Percentiles rank a stretch among this genome's conserved stretches.
Evolutionary conservation across 1,284 basidiomycete genomes (phyloP).

Genomic region (Cronartium quercuum): DNA sequence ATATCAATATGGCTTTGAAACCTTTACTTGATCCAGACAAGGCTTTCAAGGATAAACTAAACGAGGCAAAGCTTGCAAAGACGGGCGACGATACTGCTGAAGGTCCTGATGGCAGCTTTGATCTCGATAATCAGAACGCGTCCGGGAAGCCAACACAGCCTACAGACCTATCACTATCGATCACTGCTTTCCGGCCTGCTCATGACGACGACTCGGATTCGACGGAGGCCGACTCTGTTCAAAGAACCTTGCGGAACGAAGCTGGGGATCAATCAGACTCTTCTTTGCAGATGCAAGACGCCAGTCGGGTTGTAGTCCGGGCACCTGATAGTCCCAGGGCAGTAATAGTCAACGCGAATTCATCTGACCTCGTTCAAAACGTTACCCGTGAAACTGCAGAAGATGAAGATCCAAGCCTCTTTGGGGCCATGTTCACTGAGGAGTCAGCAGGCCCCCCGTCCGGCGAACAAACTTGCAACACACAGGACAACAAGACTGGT

Average conservation of each 20-base stretch:
- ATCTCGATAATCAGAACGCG: neutral
- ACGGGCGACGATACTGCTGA: neutral
- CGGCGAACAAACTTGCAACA: constrained; percentile 52
- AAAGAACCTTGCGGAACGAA: neutral
- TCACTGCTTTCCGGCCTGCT: neutral
- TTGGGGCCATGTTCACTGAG: constrained; percentile 70
- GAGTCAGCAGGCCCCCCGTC: constrained; percentile 52
- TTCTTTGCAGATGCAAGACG: neutral
- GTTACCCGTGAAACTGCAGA: constrained; percentile 50
- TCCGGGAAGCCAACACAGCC: neutral
- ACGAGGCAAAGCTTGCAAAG: constrained; percentile 13
- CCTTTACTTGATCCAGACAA: constrained; percentile 6
- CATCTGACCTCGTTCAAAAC: constrained; percentile 52
- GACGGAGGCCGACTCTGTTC: neutral
- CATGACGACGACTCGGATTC: neutral
- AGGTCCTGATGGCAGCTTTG: neutral
- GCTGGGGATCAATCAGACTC: neutral
- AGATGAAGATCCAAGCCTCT: constrained; percentile 61
- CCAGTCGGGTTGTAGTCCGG: neutral
- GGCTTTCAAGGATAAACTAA: constrained; percentile 31
- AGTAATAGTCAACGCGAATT: neutral
- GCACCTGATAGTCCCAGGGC: neutral
- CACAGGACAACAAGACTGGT: constrained; percentile 54
- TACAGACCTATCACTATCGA: neutral
- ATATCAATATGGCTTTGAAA: neutral